These are phyloP conservation scores for Kokia cookei DNA, from an alignment of 441 rosid species.

Conservation along the genomic window DNA sequence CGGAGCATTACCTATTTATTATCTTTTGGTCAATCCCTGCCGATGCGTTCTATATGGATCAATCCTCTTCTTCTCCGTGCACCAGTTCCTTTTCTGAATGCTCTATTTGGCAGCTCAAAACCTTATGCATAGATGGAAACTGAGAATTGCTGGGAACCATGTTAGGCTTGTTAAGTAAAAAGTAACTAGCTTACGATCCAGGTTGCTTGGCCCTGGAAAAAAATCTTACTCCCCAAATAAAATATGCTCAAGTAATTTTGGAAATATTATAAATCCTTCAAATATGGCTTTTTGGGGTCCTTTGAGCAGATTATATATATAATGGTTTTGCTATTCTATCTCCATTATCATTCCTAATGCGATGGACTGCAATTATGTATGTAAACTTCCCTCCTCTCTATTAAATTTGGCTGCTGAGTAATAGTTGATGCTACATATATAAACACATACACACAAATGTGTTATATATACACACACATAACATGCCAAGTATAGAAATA, in stretches of 20 bases:
- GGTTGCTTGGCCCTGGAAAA: neutral
- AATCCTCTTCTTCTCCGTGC: neutral
- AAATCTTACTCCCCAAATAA: neutral
- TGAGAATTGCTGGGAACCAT: neutral
- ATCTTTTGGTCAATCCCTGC: neutral
- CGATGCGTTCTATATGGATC: neutral
- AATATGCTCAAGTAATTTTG: neutral
- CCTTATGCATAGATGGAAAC: neutral
- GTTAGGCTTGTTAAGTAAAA: neutral
- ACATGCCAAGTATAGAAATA: constrained; percentile 12
- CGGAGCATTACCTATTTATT: neutral
- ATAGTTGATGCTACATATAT: constrained; percentile 6
- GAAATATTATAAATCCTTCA: neutral
- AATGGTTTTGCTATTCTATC: neutral
- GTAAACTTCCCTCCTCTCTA: neutral
- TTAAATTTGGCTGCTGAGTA: constrained; percentile 13
- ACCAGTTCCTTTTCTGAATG: neutral
- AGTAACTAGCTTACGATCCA: neutral
- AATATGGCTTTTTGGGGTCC: constrained; percentile 1
- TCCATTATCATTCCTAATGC: constrained; percentile 1
- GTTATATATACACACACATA: no score
- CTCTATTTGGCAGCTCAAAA: neutral
- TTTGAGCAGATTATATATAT: constrained; percentile 12
- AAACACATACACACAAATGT: no score
- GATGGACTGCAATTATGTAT: neutral